These are phyloP conservation scores for Phaeosphaeria sp. DNA, from an alignment of 2,329 filamentous ascomycete species.

Conservation along the genomic window DNA sequence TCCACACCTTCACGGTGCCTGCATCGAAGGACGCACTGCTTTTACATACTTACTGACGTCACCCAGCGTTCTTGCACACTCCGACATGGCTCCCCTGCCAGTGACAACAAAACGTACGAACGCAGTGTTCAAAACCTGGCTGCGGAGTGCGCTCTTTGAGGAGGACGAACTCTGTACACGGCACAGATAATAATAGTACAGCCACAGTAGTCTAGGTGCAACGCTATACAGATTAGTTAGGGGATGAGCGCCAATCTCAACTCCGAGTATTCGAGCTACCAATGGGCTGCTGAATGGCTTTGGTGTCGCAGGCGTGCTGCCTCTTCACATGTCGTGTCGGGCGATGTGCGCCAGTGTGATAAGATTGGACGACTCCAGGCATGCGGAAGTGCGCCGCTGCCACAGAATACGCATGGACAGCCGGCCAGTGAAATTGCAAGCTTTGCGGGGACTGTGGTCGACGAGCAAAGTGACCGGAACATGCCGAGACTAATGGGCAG, in stretches of 20 bases:
- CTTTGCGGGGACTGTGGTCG: background rate
- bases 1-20: constrained; percentile 2
- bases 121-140: background rate
- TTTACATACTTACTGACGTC: background rate
- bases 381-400: background rate
- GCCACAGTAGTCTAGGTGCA: background rate
- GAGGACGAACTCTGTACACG: background rate
- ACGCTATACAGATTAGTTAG: background rate
- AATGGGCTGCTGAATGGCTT: background rate
- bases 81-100: background rate
- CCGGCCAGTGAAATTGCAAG: background rate
- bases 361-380: background rate
- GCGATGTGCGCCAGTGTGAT: background rate
- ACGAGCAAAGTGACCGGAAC: background rate
- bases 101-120: background rate
- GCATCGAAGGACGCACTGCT: constrained; percentile 1
- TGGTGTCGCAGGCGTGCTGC: background rate
- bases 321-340: background rate
- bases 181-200: background rate
- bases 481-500: background rate
- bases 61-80: background rate
- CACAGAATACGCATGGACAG: background rate
- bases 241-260: background rate
- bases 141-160: background rate
- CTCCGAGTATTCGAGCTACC: background rate